phyloP scores from a whole-genome alignment of 2,329 filamentous ascomycete species.

The Aspergillus fumigatus region DNA sequence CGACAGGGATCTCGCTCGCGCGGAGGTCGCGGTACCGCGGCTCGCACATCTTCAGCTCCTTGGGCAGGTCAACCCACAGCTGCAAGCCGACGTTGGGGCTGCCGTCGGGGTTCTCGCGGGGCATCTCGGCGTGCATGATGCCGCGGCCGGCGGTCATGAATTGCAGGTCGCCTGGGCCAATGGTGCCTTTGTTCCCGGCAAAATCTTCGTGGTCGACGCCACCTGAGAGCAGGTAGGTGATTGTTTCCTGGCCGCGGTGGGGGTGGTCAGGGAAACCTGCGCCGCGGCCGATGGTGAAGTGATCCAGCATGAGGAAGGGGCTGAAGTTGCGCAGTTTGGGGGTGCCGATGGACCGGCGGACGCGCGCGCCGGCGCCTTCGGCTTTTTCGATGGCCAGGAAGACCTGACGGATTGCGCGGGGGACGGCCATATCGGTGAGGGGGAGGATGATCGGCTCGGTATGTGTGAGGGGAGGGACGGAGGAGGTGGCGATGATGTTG shows the following conservation, averaged over 20 bases:
- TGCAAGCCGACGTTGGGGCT: constrained; percentile 81
- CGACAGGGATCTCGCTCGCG: constrained; percentile 71
- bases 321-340: constrained; percentile 77
- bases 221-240: constrained; percentile 84
- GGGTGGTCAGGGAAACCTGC: constrained; percentile 89
- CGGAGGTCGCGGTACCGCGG: constrained; percentile 85
- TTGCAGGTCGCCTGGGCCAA: constrained; percentile 82
- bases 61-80: constrained; percentile 89
- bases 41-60: constrained; percentile 78
- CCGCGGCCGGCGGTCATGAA: constrained; percentile 95
- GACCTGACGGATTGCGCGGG: constrained; percentile 74
- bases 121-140: constrained; percentile 96
- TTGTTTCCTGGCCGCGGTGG: constrained; percentile 78
- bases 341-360: constrained; percentile 83
- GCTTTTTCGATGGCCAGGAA: constrained; percentile 81
- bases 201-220: constrained; percentile 92
- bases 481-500: constrained; percentile 3
- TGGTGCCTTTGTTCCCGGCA: constrained; percentile 76
- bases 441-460: constrained; percentile 21
- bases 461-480: constrained; percentile 4
- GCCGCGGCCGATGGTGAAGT: constrained; percentile 75
- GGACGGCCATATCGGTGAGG: constrained; percentile 56
- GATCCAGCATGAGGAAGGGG: constrained; percentile 94
- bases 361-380: constrained; percentile 82
- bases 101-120: constrained; percentile 70